Percentiles rank a stretch among this genome's conserved stretches.
phyloP scores from a whole-genome alignment of 495 filamentous ascomycete genomes.

The Penicillium parvum region DNA sequence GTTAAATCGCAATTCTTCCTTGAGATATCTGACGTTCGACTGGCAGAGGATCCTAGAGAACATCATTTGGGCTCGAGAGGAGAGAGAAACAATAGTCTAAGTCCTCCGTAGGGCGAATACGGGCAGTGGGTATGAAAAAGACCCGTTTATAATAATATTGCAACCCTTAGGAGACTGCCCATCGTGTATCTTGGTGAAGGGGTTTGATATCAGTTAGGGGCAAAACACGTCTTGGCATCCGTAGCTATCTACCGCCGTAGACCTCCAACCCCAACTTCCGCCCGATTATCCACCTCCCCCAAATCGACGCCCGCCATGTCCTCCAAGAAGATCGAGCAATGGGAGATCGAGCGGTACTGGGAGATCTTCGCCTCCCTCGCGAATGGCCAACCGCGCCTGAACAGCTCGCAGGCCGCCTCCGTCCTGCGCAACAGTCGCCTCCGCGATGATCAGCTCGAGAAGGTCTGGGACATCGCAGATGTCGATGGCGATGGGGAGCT shows the following conservation, averaged over 20 bases:
- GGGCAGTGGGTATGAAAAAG: background rate
- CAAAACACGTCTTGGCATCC: no score
- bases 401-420: slow-evolving; percentile 84
- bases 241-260: no score
- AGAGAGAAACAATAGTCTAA: no score
- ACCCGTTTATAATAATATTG: no score
- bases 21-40: no score
- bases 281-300: slow-evolving; percentile 7
- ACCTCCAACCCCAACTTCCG: slow-evolving; percentile 7
- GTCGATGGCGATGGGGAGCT: slow-evolving; percentile 94
- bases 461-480: slow-evolving; percentile 96
- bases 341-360: slow-evolving; percentile 98
- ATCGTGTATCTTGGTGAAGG: no score
- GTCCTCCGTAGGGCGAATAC: no score
- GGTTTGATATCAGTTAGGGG: no score
- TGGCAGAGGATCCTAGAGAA: no score
- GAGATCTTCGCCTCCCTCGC: slow-evolving; percentile 88
- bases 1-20: no score
- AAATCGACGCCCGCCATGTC: slow-evolving; percentile 52
- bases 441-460: slow-evolving; percentile 89
- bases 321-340: slow-evolving; percentile 80
- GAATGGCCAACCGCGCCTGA: slow-evolving; percentile 78
- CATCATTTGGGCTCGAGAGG: no score
- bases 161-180: no score
- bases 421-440: slow-evolving; percentile 95